Conservation (phyloP, 176 grass and related monocot genomes). For the barley (Hordeum vulgare) region MorexV3_pseudomolecules_assembly NC_058519.1:493748489-493748988, state of each 20-base stretch:
- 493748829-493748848: not conserved
- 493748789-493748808: not conserved
- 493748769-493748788: not conserved
- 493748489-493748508: not conserved
- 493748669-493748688: not conserved
- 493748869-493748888: too few species aligned
- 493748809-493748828: not conserved
- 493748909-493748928: not conserved
- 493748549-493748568: not conserved
- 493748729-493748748: not conserved
- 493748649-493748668: not conserved
- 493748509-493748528: not conserved
- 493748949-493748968: not conserved
- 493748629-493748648: not conserved
- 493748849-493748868: too few species aligned
- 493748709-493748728: not conserved
- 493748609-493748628: not conserved
- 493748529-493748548: not conserved
- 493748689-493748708: not conserved
- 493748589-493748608: not conserved
- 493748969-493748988: not conserved
- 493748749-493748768: not conserved
- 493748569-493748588: not conserved
- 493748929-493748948: not conserved
- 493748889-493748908: too few species aligned